Evolutionary conservation across 2,329 filamentous ascomycete species (phyloP).

Genomic region (Metarhizium humberi): DNA sequence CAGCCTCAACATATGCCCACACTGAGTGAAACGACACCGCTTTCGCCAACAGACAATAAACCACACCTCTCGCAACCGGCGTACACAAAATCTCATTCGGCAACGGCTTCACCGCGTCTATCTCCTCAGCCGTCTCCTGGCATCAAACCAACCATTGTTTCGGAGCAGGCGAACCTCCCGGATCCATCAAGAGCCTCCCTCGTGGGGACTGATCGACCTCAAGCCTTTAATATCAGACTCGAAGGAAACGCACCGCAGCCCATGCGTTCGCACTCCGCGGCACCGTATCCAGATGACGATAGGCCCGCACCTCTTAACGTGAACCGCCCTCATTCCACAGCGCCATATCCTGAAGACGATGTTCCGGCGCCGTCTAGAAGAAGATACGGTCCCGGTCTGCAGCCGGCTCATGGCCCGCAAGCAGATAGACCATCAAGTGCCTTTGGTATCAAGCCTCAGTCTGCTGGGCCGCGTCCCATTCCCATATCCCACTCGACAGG

Average conservation of each 20-base stretch:
- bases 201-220: conserved; percentile 27
- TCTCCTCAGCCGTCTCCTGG: conserved; percentile 35
- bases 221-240: conserved; percentile 44
- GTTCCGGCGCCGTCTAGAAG: conserved; percentile 22
- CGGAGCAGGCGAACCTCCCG: conserved; percentile 33
- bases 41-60: conserved; percentile 17
- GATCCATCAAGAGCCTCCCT: conserved; percentile 34
- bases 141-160: conserved; percentile 25
- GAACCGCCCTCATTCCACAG: conserved; percentile 34
- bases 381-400: conserved; percentile 37
- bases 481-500: conserved; percentile 35
- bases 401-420: conserved; percentile 36
- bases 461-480: conserved; percentile 23
- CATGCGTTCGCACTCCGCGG: conserved; percentile 43
- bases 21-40: conserved; percentile 32
- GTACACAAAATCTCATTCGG: conserved; percentile 5
- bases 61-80: conserved; percentile 9
- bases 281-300: conserved; percentile 65
- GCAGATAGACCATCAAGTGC: conserved; percentile 41
- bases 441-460: conserved; percentile 44
- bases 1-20: conserved; percentile 40
- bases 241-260: conserved; percentile 20
- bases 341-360: conserved; percentile 47
- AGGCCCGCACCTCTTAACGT: conserved; percentile 40
- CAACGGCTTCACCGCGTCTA: conserved; percentile 20